Evolutionary conservation across 352 stramenopile species (phyloP), one percentile per base, ranked within the genome.

Genomic region (Phytophthora citricola): DNA sequence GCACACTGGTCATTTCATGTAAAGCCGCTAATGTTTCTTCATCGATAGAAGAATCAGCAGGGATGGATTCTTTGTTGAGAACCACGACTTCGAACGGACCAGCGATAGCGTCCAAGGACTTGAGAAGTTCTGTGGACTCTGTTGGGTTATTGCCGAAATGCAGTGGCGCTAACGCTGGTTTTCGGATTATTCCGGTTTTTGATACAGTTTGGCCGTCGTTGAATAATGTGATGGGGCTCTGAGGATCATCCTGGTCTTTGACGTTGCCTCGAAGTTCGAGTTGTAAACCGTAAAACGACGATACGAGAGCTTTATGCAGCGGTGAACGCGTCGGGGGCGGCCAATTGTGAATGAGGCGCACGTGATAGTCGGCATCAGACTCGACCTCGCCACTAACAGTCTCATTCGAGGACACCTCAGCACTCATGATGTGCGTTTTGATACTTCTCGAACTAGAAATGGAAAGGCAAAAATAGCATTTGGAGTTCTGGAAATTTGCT

Each of bases 261-360:
- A 58, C 26, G 1, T 17, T 38, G 10, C 78, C 75, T 32, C 58
- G 58, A 32, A 86, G 72, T 54, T 86, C 78, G 0, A 86, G 73
- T 40, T 82, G 54, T 20, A 86, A 48, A 3, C 78, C 78, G 41
- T 79, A 84, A 48, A 84, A 86, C 5, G 77, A 79, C 5, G 47
- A 60, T 1, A 47, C 9, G 20, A 71, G 51, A 9, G n/a, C 6
- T n/a, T 67, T 54, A 62, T 71, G 55, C 7, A 64, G 41, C 9
- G 43, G 15, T 29, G 20, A 15, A 24, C 46, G 48, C 24, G 43
- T 46, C 15, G 15, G 29, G 4, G 66, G 53, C 10, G 61, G 22
- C 78, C 78, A 84, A 11, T 32, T 27, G 24, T 76, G 70, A 27
- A 77, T 71, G 29, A 82, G 50, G 22, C 78, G 63, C 5, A 84